These are phyloP conservation scores for Babesia microti DNA, from an alignment of 169 alveolate species.

Conservation along the genomic window DNA sequence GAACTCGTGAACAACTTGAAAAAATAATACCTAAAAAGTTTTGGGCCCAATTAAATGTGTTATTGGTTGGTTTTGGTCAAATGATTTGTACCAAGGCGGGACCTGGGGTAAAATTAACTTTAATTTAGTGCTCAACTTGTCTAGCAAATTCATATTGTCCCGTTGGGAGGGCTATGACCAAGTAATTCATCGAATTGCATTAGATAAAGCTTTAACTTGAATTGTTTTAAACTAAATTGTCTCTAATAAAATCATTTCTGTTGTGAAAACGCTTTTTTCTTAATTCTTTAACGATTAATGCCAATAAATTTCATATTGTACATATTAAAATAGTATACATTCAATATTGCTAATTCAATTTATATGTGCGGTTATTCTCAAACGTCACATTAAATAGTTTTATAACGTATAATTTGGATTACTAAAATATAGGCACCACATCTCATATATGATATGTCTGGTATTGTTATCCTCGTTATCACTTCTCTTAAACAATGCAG, in stretches of 20 bases:
- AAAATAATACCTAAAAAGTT: constrained; percentile 66
- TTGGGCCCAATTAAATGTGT: constrained; percentile 81
- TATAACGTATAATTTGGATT: neutral
- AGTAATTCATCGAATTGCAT: neutral
- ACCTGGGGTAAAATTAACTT: too few relatives aligned
- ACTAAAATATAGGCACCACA: neutral
- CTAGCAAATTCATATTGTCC: constrained; percentile 50
- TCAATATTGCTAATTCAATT: neutral
- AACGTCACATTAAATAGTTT: neutral
- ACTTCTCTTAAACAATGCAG: neutral
- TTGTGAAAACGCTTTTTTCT: neutral
- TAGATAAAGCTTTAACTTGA: neutral
- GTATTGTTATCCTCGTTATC: neutral
- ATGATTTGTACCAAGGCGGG: constrained; percentile 76
- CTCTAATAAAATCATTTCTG: neutral
- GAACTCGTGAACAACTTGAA: constrained; percentile 78
- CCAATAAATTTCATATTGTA: neutral
- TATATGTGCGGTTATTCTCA: neutral
- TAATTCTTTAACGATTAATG: neutral
- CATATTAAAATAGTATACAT: neutral
- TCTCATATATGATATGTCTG: neutral
- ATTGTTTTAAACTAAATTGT: neutral
- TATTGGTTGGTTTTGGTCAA: constrained; percentile 93
- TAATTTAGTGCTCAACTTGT: constrained; percentile 46
- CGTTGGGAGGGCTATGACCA: constrained; percentile 28